phyloP scores from a whole-genome alignment of 257 asterid genomes.

The Oldenlandia corymbosa region DNA sequence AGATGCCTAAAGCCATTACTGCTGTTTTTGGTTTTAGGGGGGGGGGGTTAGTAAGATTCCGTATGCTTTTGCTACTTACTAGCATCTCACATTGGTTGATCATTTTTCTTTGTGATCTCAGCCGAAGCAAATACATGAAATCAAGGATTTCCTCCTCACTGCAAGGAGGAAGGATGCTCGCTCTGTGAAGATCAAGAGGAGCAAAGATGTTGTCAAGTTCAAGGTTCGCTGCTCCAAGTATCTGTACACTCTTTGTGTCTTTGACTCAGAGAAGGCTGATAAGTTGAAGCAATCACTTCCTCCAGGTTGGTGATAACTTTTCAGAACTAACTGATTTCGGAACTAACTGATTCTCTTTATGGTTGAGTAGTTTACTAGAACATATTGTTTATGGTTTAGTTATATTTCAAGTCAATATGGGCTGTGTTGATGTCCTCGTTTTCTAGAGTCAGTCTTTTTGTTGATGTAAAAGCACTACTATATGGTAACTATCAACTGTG shows the following conservation, averaged over 20 bases:
- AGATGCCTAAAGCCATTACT: no score
- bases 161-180: slow-evolving; percentile 34
- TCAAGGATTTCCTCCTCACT: slow-evolving; percentile 34
- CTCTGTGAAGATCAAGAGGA: slow-evolving; percentile 32
- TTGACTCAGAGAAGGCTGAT: slow-evolving; percentile 34
- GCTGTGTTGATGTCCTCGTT: no score
- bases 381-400: no score
- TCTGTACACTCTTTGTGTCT: slow-evolving; percentile 28
- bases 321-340: no score
- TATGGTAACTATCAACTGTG: no score
- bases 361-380: no score
- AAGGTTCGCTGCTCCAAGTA: slow-evolving; percentile 34
- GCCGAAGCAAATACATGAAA: slow-evolving; percentile 33
- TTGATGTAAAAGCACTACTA: no score
- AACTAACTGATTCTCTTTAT: no score
- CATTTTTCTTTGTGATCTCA: background rate
- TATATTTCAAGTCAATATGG: no score
- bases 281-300: slow-evolving; percentile 38
- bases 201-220: slow-evolving; percentile 32
- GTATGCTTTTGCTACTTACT: background rate
- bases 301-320: slow-evolving; percentile 21
- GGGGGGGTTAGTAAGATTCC: background rate
- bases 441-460: no score
- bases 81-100: background rate
- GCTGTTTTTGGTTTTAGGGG: no score